phyloP scores from a whole-genome alignment of 2,329 filamentous ascomycete species.

The Fusarium sp. region DNA sequence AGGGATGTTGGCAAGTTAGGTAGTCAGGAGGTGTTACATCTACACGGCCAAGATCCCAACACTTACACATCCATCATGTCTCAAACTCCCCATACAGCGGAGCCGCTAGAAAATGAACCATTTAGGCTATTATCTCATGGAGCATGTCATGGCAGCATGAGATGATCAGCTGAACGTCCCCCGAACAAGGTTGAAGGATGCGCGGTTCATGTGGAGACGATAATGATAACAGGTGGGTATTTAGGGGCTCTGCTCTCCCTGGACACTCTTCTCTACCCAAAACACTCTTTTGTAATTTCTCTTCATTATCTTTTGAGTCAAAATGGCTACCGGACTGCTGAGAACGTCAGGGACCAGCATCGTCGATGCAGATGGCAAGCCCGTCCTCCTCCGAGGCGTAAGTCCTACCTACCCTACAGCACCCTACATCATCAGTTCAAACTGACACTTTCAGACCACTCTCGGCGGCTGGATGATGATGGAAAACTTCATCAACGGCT shows the following conservation, averaged over 20 bases:
- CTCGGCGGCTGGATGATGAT: slow-evolving; percentile 51
- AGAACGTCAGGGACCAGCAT: slow-evolving; percentile 45
- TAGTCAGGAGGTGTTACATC: not conserved
- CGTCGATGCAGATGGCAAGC: slow-evolving; percentile 54
- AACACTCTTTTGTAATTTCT: not conserved
- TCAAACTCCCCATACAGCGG: not conserved
- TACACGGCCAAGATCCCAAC: not conserved
- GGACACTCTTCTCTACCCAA: not conserved
- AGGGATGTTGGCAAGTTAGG: not conserved
- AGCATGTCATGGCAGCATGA: not conserved
- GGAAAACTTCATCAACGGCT: slow-evolving; percentile 70
- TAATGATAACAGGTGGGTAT: not conserved
- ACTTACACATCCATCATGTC: not conserved
- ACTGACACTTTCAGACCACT: slow-evolving; percentile 28
- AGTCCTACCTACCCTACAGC: not conserved
- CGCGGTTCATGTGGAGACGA: not conserved
- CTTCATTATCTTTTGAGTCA: not conserved
- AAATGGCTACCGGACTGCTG: slow-evolving; percentile 37
- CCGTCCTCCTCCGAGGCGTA: slow-evolving; percentile 53
- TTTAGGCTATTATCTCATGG: not conserved
- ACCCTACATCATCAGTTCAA: not conserved
- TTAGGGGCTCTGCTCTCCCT: not conserved
- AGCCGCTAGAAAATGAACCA: not conserved
- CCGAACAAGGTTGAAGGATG: not conserved
- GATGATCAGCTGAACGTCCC: not conserved